Percentiles rank a stretch among this genome's conserved stretches.
Conservation (phyloP, 1,139 yeast species). For the Suhomyces choctaworum region DNA sequence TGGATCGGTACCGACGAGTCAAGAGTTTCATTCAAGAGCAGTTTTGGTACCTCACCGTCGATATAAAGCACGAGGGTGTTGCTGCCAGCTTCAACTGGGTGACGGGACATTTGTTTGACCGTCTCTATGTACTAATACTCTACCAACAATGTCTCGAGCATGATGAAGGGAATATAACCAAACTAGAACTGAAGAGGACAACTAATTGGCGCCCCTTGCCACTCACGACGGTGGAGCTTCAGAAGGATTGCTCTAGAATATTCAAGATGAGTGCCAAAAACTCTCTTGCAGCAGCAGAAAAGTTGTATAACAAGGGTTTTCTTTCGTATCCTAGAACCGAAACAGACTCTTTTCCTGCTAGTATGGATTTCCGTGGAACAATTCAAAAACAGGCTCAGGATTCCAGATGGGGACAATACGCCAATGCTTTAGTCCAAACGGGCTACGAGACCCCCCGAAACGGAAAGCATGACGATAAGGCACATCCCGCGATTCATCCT, state of each 20-base stretch:
- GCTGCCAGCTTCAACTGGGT: conserved; percentile 61
- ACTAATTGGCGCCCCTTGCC: conserved; percentile 84
- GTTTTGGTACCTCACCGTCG: conserved; percentile 73
- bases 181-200: conserved; percentile 62
- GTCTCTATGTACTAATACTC: conserved; percentile 58
- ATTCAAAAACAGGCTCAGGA: conserved; percentile 60
- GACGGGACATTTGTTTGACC: conserved; percentile 69
- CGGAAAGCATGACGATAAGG: conserved; percentile 88
- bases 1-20: conserved; percentile 84
- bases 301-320: conserved; percentile 79
- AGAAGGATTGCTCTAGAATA: conserved; percentile 75
- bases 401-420: conserved; percentile 51
- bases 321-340: conserved; percentile 97
- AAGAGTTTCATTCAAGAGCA: conserved; percentile 70
- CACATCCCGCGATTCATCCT: conserved; percentile 99
- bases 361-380: conserved; percentile 66
- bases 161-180: conserved; percentile 51
- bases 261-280: conserved; percentile 81
- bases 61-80: conserved; percentile 35
- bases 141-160: conserved; percentile 63
- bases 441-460: conserved; percentile 63
- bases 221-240: conserved; percentile 91
- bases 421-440: conserved; percentile 32
- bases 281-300: conserved; percentile 83
- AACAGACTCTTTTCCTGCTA: conserved; percentile 79